Evolutionary conservation across 352 stramenopile genomes (phyloP).

Genomic region (Globisporangium splendens): DNA sequence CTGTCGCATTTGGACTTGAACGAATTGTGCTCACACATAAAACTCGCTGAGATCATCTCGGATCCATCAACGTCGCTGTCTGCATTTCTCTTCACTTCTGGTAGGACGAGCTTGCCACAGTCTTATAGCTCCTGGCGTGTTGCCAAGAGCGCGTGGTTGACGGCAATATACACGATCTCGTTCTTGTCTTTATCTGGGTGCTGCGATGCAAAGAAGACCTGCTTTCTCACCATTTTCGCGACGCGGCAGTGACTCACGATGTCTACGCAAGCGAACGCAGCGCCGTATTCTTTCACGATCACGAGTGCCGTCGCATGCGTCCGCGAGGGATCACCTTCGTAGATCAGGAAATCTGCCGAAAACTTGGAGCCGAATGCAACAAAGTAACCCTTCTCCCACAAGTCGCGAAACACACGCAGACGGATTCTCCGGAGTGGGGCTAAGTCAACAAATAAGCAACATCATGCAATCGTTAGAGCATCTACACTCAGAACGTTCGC

Average conservation of each 20-base stretch:
- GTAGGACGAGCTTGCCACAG: slow-evolving; percentile 9
- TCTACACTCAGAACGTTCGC: too few species aligned
- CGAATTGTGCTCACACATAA: slow-evolving; percentile 76
- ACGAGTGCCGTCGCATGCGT: slow-evolving; percentile 52
- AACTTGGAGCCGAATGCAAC: slow-evolving; percentile 82
- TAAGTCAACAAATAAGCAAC: too few species aligned
- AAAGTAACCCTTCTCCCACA: slow-evolving; percentile 63
- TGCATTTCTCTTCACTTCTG: background rate
- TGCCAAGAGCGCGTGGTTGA: slow-evolving; percentile 58
- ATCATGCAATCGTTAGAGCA: too few species aligned
- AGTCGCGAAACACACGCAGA: slow-evolving; percentile 54
- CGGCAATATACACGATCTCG: slow-evolving; percentile 47
- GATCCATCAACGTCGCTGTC: slow-evolving; percentile 54
- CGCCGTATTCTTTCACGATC: slow-evolving; percentile 43
- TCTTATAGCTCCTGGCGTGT: slow-evolving; percentile 29
- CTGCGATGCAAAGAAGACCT: slow-evolving; percentile 45
- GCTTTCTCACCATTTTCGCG: slow-evolving; percentile 75
- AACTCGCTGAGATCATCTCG: slow-evolving; percentile 68
- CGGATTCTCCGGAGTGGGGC: slow-evolving; percentile 12
- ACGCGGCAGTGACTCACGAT: slow-evolving; percentile 63
- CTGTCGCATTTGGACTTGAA: slow-evolving; percentile 89
- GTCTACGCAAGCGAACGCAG: slow-evolving; percentile 40
- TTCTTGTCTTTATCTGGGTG: background rate
- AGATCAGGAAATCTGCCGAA: slow-evolving; percentile 76
- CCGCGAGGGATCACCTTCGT: slow-evolving; percentile 39